Evolutionary conservation across 2,329 filamentous ascomycete genomes (phyloP).

Genomic region (Penicillium crustosum): DNA sequence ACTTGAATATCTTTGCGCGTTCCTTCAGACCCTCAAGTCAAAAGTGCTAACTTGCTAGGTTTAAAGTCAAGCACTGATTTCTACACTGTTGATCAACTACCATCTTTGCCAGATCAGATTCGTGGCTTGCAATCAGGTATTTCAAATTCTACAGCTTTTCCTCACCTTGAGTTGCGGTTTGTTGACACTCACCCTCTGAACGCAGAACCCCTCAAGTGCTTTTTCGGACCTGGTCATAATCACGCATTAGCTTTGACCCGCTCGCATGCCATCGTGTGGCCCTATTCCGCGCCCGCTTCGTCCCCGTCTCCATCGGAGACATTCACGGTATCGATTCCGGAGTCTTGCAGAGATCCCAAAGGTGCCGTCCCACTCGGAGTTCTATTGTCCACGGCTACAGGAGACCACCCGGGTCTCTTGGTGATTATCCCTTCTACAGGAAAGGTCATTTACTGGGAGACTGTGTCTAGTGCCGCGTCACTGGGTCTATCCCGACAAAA

Average conservation of each 20-base stretch:
- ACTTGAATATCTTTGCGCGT: constrained; percentile 3
- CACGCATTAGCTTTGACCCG: constrained; percentile 80
- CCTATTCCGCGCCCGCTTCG: constrained; percentile 61
- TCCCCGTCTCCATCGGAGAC: constrained; percentile 56
- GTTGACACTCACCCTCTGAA: constrained; percentile 16
- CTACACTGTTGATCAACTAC: constrained; percentile 81
- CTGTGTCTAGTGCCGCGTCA: constrained; percentile 82
- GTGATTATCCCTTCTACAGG: constrained; percentile 81
- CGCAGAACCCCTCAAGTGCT: constrained; percentile 64
- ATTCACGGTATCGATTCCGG: constrained; percentile 76
- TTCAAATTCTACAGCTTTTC: constrained; percentile 30
- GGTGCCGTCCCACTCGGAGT: constrained; percentile 80
- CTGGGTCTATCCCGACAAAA: constrained; percentile 80
- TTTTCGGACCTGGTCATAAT: constrained; percentile 63
- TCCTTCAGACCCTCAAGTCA: neutral
- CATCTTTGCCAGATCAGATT: constrained; percentile 75
- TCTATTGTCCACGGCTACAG: constrained; percentile 75
- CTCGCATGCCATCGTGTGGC: constrained; percentile 84
- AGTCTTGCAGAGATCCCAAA: constrained; percentile 63
- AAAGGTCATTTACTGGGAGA: constrained; percentile 92
- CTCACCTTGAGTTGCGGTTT: constrained; percentile 9
- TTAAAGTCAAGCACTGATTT: constrained; percentile 75
- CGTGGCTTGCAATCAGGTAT: constrained; percentile 65
- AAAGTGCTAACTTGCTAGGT: constrained; percentile 11
- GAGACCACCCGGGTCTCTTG: constrained; percentile 80